A percentile compares a stretch with the other conserved stretches of the same genome.
These are phyloP conservation scores for Corchorus capsularis DNA, from an alignment of 345 rosid species.

Conservation along the genomic window DNA sequence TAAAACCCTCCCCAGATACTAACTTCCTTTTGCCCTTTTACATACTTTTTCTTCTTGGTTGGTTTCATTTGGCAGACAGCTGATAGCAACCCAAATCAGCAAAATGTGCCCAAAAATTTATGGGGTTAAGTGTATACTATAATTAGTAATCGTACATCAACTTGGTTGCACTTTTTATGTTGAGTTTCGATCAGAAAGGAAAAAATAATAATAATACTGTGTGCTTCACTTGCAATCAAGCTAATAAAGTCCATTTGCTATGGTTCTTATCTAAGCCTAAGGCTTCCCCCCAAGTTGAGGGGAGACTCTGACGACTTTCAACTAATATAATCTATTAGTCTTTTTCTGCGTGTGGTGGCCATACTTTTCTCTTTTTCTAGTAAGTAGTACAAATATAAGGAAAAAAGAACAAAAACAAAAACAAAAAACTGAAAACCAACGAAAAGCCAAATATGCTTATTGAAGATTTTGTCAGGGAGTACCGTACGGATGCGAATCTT, in stretches of 20 bases:
- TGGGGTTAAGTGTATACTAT: too few species aligned
- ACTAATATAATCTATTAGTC: too few species aligned
- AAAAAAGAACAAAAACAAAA: too few species aligned
- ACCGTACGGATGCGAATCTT: constrained; percentile 20
- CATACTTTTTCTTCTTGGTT: too few species aligned
- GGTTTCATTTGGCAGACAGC: too few species aligned
- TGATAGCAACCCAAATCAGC: too few species aligned
- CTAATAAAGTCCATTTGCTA: too few species aligned
- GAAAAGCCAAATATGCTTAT: background rate
- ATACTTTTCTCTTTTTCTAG: background rate
- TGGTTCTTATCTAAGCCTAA: background rate
- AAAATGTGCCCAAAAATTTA: too few species aligned
- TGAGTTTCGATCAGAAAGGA: background rate
- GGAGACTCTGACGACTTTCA: background rate
- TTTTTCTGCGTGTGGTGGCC: background rate
- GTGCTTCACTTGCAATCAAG: background rate
- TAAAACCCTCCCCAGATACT: too few species aligned
- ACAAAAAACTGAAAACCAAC: too few species aligned
- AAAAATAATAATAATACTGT: background rate
- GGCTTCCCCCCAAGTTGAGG: background rate
- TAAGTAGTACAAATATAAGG: too few species aligned
- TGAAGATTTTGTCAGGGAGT: constrained; percentile 13
- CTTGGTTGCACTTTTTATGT: background rate
- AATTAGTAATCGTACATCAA: background rate
- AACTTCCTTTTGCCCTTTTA: too few species aligned